Conservation (phyloP, 495 filamentous ascomycete species). For the Penicillium mononematosum region DNA sequence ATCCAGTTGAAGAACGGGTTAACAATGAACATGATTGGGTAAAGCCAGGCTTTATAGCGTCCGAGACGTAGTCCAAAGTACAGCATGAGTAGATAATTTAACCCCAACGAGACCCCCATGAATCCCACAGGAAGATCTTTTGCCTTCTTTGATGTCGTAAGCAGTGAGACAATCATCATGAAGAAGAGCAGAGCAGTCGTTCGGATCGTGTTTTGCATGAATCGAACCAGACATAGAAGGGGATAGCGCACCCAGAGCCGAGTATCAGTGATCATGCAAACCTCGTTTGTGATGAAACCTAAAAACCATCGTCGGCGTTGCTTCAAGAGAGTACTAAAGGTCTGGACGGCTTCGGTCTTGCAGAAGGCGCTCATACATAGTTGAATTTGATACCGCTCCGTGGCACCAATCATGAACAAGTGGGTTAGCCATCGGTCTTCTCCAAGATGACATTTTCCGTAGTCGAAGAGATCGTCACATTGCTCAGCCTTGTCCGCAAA, state of each 20-base stretch:
- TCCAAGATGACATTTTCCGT: constrained; percentile 90
- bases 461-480: constrained; percentile 95
- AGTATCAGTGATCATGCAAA: constrained; percentile 95
- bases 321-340: constrained; percentile 81
- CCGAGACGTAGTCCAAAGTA: constrained; percentile 88
- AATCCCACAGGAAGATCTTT: constrained; percentile 85
- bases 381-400: constrained; percentile 90
- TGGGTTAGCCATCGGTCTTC: constrained; percentile 98
- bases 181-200: constrained; percentile 96
- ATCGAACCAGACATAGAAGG: constrained; percentile 80
- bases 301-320: constrained; percentile 96
- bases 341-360: constrained; percentile 96
- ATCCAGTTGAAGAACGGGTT: constrained; percentile 99
- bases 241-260: constrained; percentile 91
- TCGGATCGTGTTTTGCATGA: constrained; percentile 95
- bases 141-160: constrained; percentile 78
- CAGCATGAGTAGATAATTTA: constrained; percentile 95
- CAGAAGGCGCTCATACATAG: constrained; percentile 98
- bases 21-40: constrained; percentile 91
- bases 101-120: constrained; percentile 88
- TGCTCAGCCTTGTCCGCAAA: constrained; percentile 97
- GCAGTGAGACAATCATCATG: constrained; percentile 84
- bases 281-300: constrained; percentile 97
- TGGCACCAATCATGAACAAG: constrained; percentile 97
- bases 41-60: constrained; percentile 90